Evolutionary conservation across 2,329 filamentous ascomycete genomes (phyloP), one percentile per base, ranked within the genome.

Genomic region (Ophiocordyceps camponoti-floridani): DNA sequence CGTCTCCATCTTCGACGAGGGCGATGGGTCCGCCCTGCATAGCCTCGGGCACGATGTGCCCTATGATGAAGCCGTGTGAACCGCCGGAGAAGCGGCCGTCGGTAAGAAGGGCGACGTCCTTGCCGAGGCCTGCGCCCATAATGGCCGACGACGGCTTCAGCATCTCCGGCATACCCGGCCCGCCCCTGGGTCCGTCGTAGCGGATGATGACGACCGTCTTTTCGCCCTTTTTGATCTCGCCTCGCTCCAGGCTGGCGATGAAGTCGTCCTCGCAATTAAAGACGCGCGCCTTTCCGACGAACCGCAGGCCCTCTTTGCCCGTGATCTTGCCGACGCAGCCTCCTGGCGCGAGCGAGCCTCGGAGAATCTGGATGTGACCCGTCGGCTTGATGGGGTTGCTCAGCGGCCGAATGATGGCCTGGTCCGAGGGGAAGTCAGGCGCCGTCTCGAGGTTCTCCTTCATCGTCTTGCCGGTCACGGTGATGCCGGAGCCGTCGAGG

Each of bases 131-230:
- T 6, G 86, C 85, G 45, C 88, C 88, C 85, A 94, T 94, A 56
- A 95, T 83, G 43, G 87, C 85, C 0, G 84, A 87, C 44, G 77
- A 84, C n/a, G 88, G 85, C 69, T 94, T 94, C 49, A 95, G 69
- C 71, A 94, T 89, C 66, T 95, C 88, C 30, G 87, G 88, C 82
- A 95, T 95, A 47, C 88, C 88, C 1, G 88, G 88, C 0, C 88
- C 88, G 51, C 88, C 88, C 66, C 89, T 93, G 48, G 88, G 88
- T 0, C 88, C 88, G 59, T 94, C 88, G 60, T 94, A 94, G 44
- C 88, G 83, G 54, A 95, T 89, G 46, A 94, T 79, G 44, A 94
- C 75, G 28, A 94, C 88, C 1, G 89, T 80, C 63, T 94, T 91
- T 63, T 94, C 84, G 50, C 80, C 82, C 59, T 82, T 80, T 52